Conservation (phyloP, 148 eudicot genomes). For the Cornus suecica region DNA sequence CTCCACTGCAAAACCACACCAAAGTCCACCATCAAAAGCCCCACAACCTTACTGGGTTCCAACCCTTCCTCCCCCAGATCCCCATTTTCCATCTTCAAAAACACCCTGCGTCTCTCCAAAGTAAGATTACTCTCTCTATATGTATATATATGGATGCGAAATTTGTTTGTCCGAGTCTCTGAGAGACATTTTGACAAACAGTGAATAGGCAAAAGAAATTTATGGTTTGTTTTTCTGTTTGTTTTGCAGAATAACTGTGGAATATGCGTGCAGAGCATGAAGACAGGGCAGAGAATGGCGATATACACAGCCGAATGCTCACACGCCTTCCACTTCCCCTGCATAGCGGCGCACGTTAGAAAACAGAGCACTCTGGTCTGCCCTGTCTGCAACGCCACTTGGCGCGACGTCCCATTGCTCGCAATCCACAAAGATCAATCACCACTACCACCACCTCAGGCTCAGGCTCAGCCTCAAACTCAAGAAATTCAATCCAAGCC, state of each 20-base stretch:
- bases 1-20: conserved; percentile 39
- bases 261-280: conserved; percentile 71
- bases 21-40: conserved; percentile 11
- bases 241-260: conserved; percentile 73
- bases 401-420: conserved; percentile 75
- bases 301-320: conserved; percentile 88
- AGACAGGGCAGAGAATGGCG: conserved; percentile 68
- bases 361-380: conserved; percentile 45
- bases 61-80: conserved; percentile 80
- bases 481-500: conserved; percentile 16
- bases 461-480: too few relatives aligned
- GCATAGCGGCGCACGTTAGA: conserved; percentile 57
- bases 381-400: conserved; percentile 68
- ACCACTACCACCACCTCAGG: too few relatives aligned
- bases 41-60: conserved; percentile 17
- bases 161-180: too few relatives aligned
- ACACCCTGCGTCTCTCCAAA: conserved; percentile 60
- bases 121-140: conserved; percentile 25
- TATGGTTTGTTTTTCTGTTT: neutral
- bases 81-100: conserved; percentile 71
- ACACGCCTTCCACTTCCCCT: conserved; percentile 83
- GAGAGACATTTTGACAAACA: neutral
- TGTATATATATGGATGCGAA: neutral
- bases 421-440: conserved; percentile 35
- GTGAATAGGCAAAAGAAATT: neutral